These are phyloP conservation scores for Jamesozyma gamospora DNA, from an alignment of 805 yeast species.

Conservation along the genomic window DNA sequence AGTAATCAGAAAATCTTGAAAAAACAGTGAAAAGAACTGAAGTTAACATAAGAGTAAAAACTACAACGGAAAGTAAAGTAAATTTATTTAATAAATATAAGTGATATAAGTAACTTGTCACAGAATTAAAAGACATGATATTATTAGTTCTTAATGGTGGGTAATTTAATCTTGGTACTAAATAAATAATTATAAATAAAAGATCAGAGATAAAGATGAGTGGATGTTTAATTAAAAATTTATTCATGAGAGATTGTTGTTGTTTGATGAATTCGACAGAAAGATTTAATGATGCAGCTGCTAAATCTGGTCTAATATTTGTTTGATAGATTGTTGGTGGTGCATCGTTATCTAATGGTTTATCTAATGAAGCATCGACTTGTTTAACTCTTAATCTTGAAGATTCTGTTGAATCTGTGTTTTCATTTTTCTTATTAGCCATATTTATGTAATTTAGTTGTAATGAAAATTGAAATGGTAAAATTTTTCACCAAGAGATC, in stretches of 20 bases:
- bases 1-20: constrained; percentile 38
- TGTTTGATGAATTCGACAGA: constrained; percentile 50
- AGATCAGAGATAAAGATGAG: constrained; percentile 26
- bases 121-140: constrained; percentile 10
- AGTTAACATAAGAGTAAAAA: constrained; percentile 33
- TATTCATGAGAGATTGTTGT: constrained; percentile 39
- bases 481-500: too few relatives aligned
- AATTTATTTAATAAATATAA: constrained; percentile 18
- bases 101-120: constrained; percentile 17
- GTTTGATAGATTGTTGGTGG: constrained; percentile 44
- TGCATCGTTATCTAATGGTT: constrained; percentile 44
- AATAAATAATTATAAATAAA: constrained; percentile 13
- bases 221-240: constrained; percentile 38
- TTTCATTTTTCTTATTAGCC: too few relatives aligned
- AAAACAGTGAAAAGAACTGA: constrained; percentile 33
- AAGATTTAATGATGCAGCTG: constrained; percentile 51
- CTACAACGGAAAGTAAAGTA: constrained; percentile 28
- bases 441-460: too few relatives aligned
- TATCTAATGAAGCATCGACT: constrained; percentile 40
- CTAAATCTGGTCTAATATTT: constrained; percentile 43
- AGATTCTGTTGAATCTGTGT: background rate
- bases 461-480: too few relatives aligned
- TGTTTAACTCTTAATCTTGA: constrained; percentile 28
- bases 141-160: constrained; percentile 9
- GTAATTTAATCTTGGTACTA: constrained; percentile 12